phyloP scores from a whole-genome alignment of 2,329 filamentous ascomycete genomes.

The Arachnopeziza araneosa region DNA sequence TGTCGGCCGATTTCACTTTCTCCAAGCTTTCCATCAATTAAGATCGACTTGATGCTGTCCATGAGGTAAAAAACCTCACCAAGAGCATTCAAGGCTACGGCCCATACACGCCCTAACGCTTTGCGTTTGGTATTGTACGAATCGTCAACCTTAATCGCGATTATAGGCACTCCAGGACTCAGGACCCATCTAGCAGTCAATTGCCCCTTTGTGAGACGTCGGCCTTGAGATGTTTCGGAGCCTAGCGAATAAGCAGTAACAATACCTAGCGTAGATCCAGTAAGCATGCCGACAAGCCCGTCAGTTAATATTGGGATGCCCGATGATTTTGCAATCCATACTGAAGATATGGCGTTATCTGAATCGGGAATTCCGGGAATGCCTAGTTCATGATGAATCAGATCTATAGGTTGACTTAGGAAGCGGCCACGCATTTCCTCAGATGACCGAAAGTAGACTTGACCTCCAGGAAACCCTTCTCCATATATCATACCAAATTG shows the following conservation, averaged over 20 bases:
- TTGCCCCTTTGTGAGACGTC: conserved; percentile 65
- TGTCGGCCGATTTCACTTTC: conserved; percentile 55
- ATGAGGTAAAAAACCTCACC: conserved; percentile 86
- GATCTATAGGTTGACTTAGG: conserved; percentile 54
- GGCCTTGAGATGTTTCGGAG: conserved; percentile 45
- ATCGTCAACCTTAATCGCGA: conserved; percentile 79
- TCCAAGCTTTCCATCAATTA: conserved; percentile 37
- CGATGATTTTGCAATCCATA: conserved; percentile 86
- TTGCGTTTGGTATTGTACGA: conserved; percentile 68
- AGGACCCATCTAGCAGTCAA: conserved; percentile 85
- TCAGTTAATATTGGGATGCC: conserved; percentile 66
- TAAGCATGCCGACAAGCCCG: conserved; percentile 74
- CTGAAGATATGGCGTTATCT: conserved; percentile 65
- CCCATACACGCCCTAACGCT: conserved; percentile 71
- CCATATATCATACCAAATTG: conserved; percentile 78
- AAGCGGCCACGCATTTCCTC: conserved; percentile 75
- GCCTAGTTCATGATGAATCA: conserved; percentile 60
- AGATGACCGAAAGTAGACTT: conserved; percentile 68
- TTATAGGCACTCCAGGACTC: conserved; percentile 87
- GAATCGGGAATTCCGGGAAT: conserved; percentile 71
- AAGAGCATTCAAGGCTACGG: conserved; percentile 87
- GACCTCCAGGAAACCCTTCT: conserved; percentile 80
- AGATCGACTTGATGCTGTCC: conserved; percentile 56
- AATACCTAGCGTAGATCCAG: conserved; percentile 77
- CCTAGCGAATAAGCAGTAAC: conserved; percentile 78